These are phyloP conservation scores for Russula virescens DNA, from an alignment of 768 basidiomycete species.

Conservation along the genomic window DNA sequence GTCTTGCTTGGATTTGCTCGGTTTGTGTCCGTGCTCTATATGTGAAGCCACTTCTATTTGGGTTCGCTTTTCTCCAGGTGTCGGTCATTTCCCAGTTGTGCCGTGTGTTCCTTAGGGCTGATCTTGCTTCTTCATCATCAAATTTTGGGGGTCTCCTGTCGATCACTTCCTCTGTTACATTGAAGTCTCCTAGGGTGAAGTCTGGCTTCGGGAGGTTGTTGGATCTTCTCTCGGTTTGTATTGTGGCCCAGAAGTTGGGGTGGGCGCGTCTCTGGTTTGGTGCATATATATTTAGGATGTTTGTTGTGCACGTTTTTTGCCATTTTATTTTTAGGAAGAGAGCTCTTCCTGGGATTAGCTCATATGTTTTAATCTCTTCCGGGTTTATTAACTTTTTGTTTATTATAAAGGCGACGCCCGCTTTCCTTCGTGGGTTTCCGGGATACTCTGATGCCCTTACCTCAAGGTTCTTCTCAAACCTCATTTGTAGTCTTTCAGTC, in stretches of 20 bases:
- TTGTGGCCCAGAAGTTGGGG: constrained; percentile 19
- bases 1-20: neutral
- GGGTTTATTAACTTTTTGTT: neutral
- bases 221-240: neutral
- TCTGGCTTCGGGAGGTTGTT: neutral
- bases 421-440: neutral
- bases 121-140: accelerated
- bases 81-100: neutral
- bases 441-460: neutral
- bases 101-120: neutral
- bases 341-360: neutral
- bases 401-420: neutral
- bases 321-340: constrained; percentile 19
- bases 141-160: neutral
- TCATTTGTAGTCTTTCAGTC: too few relatives aligned
- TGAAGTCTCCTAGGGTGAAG: constrained; percentile 8
- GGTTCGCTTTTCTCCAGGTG: neutral
- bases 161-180: neutral
- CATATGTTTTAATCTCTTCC: accelerated
- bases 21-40: neutral
- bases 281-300: constrained; percentile 26
- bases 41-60: neutral
- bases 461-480: neutral
- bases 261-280: constrained; percentile 15
- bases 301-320: constrained; percentile 4